phyloP scores from a whole-genome alignment of 2,329 filamentous ascomycete genomes.

The Xylariomycetidae sp. region DNA sequence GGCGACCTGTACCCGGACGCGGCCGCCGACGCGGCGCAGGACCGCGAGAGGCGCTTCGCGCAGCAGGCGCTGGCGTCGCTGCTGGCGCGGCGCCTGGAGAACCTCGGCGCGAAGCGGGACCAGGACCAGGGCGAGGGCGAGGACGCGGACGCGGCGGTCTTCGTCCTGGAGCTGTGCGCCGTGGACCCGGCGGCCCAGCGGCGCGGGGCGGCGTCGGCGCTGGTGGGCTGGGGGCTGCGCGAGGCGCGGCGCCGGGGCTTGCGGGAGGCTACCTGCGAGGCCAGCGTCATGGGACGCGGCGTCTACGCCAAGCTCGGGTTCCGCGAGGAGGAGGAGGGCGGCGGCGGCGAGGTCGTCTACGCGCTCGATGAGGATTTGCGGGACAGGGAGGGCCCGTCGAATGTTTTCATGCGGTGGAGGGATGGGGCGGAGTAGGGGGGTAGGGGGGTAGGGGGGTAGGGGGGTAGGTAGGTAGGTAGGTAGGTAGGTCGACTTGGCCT shows the following conservation, averaged over 20 bases:
- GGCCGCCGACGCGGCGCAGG: slow-evolving; percentile 34
- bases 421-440: neutral
- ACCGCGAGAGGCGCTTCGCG: slow-evolving; percentile 38
- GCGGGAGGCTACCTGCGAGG: slow-evolving; percentile 39
- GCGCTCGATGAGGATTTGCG: slow-evolving; percentile 35
- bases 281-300: slow-evolving; percentile 37
- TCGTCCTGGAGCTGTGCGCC: slow-evolving; percentile 43
- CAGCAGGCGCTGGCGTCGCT: slow-evolving; percentile 38
- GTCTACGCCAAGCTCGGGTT: slow-evolving; percentile 43
- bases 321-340: slow-evolving; percentile 29
- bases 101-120: slow-evolving; percentile 20
- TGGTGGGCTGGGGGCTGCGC: slow-evolving; percentile 42
- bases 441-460: no score
- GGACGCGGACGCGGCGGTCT: slow-evolving; percentile 33
- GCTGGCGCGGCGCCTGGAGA: slow-evolving; percentile 34
- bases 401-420: slow-evolving; percentile 40
- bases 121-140: slow-evolving; percentile 27
- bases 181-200: slow-evolving; percentile 48
- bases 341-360: slow-evolving; percentile 36
- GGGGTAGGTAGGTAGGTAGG: neutral
- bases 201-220: slow-evolving; percentile 33
- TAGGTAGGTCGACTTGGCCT: no score
- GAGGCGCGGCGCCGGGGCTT: slow-evolving; percentile 33
- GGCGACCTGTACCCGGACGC: slow-evolving; percentile 26
- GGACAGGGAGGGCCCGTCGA: slow-evolving; percentile 31